Conservation (phyloP, 1,284 basidiomycete genomes). For the Ustilago crameri region DNA sequence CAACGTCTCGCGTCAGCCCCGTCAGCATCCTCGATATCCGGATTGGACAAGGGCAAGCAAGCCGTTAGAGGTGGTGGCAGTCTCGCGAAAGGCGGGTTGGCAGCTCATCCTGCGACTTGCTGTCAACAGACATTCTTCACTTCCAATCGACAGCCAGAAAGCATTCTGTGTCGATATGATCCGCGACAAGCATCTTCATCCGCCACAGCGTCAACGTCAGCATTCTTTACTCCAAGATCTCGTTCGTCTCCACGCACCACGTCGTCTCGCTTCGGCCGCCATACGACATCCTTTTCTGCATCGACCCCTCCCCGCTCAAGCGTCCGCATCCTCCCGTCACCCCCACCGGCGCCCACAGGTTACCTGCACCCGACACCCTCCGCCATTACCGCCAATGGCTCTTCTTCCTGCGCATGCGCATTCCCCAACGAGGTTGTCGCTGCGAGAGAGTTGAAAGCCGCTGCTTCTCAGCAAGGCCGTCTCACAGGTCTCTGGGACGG, state of each 20-base stretch:
- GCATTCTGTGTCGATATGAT: constrained; percentile 66
- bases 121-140: constrained; percentile 68
- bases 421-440: constrained; percentile 50
- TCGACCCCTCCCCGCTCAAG: constrained; percentile 32
- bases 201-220: constrained; percentile 9
- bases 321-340: constrained; percentile 46
- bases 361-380: constrained; percentile 37
- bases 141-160: constrained; percentile 55
- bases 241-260: constrained; percentile 55
- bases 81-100: constrained; percentile 20
- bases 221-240: constrained; percentile 62
- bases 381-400: constrained; percentile 40
- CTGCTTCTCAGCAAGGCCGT: constrained; percentile 39
- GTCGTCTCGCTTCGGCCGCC: constrained; percentile 22
- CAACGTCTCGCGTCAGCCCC: constrained; percentile 30
- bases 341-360: constrained; percentile 35
- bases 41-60: constrained; percentile 23
- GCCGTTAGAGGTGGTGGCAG: constrained; percentile 4
- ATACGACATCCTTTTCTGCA: constrained; percentile 36
- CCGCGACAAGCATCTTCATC: constrained; percentile 48
- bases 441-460: constrained; percentile 37
- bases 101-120: constrained; percentile 58
- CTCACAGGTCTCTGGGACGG: constrained; percentile 64
- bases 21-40: neutral
- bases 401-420: constrained; percentile 47